Base-by-base conservation (phyloP, 208 protist species). In the Crithidia expoeki region DNA sequence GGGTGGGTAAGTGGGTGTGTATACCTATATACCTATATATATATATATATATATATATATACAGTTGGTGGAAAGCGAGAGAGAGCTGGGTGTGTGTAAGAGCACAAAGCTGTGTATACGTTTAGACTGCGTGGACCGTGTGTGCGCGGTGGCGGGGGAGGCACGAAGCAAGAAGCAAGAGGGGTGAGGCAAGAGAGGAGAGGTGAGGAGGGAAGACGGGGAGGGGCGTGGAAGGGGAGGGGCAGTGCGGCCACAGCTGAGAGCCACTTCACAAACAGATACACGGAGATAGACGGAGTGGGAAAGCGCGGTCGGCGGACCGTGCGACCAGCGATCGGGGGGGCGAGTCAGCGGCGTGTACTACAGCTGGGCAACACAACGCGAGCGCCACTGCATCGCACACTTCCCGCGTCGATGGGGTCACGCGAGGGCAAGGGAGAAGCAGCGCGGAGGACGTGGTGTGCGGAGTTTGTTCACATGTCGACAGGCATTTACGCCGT, bases 11-110 rank as follows among this genome's bases (percentile, higher is more conserved):
- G 38, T 44, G 38, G 14, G 38, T 17, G 38, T 17, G 38, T 44
- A 14, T 17, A 44, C 38, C 14, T 51, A 14, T 51, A 51, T 51
- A 23, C 7, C 12, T 51, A 23, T 14, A 51, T 25, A 51, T 51
- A 51, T 51, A 21, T 51, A 51, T 51, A 51, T 51, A 51, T 51
- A 51, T 51, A 51, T 51, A 23, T 9, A 21, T 51, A 21, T 9
- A 21, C 14, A 23, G n/a, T 7, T 51, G 10, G 46, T 23, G 46
- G 46, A 51, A 25, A 7, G 10, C 5, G 12, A 7, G 46, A 23
- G 46, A 23, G 10, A 23, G 17, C 5, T 51, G 10, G 10, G 17
- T n/a, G n/a, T n/a, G 46, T 51, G 46, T 51, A 51, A 21, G 19
- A 14, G 38, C 38, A 44, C 38, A 14, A 44, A 44, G 38, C 38